Percentiles rank a stretch among this genome's conserved stretches.
Evolutionary conservation across 352 stramenopile genomes (phyloP).

Genomic region (Phytophthora quininea): DNA sequence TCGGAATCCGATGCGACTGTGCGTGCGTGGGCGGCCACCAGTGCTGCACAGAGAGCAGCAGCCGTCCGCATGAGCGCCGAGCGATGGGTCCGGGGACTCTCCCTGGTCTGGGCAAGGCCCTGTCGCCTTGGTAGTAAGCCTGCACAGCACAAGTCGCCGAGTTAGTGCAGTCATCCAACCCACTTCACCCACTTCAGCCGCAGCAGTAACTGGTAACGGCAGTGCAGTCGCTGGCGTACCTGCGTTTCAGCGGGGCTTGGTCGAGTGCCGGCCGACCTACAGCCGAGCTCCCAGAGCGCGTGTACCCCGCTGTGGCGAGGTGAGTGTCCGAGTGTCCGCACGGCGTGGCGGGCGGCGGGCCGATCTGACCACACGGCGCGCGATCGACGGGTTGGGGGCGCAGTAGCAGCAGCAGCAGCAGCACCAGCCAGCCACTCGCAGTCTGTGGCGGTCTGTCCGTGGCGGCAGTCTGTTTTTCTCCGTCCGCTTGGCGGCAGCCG

Average conservation of each 20-base stretch:
- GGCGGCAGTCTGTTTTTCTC: background rate
- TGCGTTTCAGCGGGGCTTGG: slow-evolving; percentile 1
- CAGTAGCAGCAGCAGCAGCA: background rate
- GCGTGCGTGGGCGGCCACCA: slow-evolving; percentile 10
- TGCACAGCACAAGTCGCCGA: background rate
- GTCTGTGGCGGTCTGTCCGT: background rate
- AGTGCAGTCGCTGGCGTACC: background rate
- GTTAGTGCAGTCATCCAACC: background rate
- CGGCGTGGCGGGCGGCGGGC: background rate
- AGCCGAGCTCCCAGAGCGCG: background rate
- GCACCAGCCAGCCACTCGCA: background rate
- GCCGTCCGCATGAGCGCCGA: slow-evolving; percentile 25
- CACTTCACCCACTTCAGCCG: background rate
- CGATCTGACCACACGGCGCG: slow-evolving; percentile 14
- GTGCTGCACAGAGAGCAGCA: slow-evolving; percentile 15
- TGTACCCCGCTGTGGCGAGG: background rate
- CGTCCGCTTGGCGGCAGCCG: background rate
- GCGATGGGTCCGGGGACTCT: background rate
- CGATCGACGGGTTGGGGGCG: background rate
- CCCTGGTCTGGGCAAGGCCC: background rate
- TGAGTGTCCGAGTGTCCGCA: background rate
- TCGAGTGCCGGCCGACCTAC: background rate
- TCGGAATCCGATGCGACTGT: slow-evolving; percentile 13
- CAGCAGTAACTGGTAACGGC: background rate
- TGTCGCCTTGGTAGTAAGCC: background rate